Evolutionary conservation across 331 rosid genomes (phyloP).

Genomic region (Dryas integrifolia): DNA sequence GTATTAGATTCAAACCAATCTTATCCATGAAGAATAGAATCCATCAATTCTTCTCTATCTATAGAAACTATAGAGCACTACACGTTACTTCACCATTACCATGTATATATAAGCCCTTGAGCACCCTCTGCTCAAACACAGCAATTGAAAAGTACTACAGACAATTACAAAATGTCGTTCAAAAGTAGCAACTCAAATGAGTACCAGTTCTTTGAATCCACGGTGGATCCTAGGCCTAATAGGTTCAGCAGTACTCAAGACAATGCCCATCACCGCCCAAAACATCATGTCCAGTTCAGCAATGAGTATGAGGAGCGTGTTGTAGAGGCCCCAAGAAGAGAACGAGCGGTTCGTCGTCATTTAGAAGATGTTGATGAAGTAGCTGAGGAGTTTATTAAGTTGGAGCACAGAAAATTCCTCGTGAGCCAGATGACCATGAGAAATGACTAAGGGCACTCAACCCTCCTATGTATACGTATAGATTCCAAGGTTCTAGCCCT

Average conservation of each 20-base stretch:
- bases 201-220: conserved; percentile 12
- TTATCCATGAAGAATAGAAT: conserved; percentile 9
- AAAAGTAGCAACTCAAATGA: conserved; percentile 7
- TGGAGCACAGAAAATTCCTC: conserved; percentile 30
- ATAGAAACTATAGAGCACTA: background rate
- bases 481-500: background rate
- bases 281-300: conserved; percentile 16
- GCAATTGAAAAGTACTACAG: background rate
- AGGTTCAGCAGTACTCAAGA: background rate
- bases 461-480: background rate
- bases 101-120: background rate
- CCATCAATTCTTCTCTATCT: background rate
- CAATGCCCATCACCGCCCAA: background rate
- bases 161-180: conserved; percentile 15
- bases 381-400: conserved; percentile 34
- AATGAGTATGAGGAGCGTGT: background rate
- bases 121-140: background rate
- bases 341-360: background rate
- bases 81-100: background rate
- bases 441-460: background rate
- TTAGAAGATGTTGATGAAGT: conserved; percentile 23
- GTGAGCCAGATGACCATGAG: background rate
- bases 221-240: conserved; percentile 1
- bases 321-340: background rate
- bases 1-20: conserved; percentile 26